Conservation (phyloP, 805 yeast species). For the Saccharomyces mikatae region DNA sequence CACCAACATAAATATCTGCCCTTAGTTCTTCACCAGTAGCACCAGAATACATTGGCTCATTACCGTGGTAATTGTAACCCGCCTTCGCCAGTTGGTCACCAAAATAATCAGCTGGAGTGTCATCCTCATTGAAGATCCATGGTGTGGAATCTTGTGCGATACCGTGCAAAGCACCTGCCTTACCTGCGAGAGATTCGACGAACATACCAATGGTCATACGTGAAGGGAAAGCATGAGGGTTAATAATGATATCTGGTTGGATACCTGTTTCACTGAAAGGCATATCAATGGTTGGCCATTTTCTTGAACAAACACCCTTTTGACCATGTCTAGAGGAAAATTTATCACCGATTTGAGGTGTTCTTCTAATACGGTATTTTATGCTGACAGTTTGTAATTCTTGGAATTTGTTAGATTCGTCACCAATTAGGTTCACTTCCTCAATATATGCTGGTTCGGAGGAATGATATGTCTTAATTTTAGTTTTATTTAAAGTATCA, state of each 20-base stretch:
- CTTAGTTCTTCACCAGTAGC: conserved; percentile 96
- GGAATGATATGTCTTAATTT: conserved; percentile 86
- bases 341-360: conserved; percentile 94
- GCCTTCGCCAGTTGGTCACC: conserved; percentile 84
- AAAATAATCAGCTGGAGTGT: conserved; percentile 95
- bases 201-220: conserved; percentile 99
- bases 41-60: conserved; percentile 98
- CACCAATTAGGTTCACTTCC: conserved; percentile 87
- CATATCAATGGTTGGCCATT: conserved; percentile 96
- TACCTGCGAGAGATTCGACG: conserved; percentile 97
- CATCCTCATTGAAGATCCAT: conserved; percentile 83
- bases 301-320: conserved; percentile 96
- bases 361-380: conserved; percentile 83
- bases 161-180: conserved; percentile 96
- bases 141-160: conserved; percentile 97
- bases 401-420: conserved; percentile 53
- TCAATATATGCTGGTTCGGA: conserved; percentile 91
- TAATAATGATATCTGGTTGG: conserved; percentile 94
- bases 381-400: conserved; percentile 83
- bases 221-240: conserved; percentile 99
- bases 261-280: conserved; percentile 95
- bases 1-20: conserved; percentile 93
- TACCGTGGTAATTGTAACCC: conserved; percentile 96
- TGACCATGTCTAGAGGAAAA: conserved; percentile 97
- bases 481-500: conserved; percentile 84